Conservation (phyloP, 345 rosid species). For the Linum tenue region DNA sequence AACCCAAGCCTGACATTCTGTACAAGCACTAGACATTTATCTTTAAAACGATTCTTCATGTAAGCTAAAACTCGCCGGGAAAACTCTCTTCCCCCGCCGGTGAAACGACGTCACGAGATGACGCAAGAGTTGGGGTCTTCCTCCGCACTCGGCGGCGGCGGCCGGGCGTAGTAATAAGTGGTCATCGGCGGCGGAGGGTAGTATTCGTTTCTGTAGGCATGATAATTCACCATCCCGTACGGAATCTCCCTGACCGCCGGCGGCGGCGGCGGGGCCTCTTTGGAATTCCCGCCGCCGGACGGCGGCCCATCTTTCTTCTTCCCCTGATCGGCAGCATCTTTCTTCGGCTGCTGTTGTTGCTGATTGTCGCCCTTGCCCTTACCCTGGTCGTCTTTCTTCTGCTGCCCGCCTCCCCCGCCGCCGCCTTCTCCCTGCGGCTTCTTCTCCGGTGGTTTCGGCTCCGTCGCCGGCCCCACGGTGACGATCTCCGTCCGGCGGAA, state of each 20-base stretch:
- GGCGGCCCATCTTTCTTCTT: slow-evolving; percentile 13
- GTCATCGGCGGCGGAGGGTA: slow-evolving; percentile 13
- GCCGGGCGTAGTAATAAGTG: slow-evolving; percentile 11
- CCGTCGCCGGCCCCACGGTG: slow-evolving; percentile 54
- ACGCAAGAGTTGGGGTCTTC: slow-evolving; percentile 38
- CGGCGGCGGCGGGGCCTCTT: too few species aligned
- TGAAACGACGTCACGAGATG: slow-evolving; percentile 14
- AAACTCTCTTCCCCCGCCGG: too few species aligned
- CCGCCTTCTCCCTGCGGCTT: slow-evolving; percentile 24
- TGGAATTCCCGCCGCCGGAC: too few species aligned
- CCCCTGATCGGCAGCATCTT: slow-evolving; percentile 3
- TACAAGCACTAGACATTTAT: too few species aligned
- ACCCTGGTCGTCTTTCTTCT: slow-evolving; percentile 18
- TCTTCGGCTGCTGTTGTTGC: not conserved
- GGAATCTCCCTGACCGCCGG: not conserved
- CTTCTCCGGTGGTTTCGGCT: slow-evolving; percentile 49
- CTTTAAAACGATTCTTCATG: too few species aligned
- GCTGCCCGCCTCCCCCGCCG: not conserved
- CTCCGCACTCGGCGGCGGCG: too few species aligned
- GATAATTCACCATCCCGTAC: not conserved
- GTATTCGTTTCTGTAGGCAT: slow-evolving; percentile 13
- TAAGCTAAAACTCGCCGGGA: too few species aligned
- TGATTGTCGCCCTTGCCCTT: slow-evolving; percentile 5
- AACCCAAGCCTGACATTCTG: too few species aligned
- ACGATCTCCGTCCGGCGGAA: slow-evolving; percentile 35